Evolutionary conservation across 495 filamentous ascomycete genomes (phyloP).

Genomic region (Daldinia bambusicola): DNA sequence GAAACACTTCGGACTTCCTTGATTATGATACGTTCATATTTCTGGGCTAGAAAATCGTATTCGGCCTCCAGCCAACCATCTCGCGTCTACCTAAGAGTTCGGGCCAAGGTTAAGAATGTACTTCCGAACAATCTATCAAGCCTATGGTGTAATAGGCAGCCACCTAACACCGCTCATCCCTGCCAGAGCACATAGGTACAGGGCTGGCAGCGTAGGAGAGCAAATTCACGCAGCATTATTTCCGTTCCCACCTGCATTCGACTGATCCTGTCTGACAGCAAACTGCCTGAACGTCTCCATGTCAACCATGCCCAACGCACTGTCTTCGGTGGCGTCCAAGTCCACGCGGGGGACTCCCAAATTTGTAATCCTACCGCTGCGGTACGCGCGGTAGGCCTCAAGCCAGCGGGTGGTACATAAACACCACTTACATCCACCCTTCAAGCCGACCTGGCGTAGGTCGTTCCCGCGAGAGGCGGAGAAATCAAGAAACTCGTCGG

Average conservation of each 20-base stretch:
- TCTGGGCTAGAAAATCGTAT: background rate
- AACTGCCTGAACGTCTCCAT: slow-evolving; percentile 59
- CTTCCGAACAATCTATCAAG: background rate
- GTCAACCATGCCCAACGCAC: slow-evolving; percentile 56
- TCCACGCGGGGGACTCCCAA: slow-evolving; percentile 54
- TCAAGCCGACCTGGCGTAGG: slow-evolving; percentile 62
- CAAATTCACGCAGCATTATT: background rate
- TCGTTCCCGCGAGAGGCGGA: slow-evolving; percentile 67
- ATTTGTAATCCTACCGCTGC: slow-evolving; percentile 43
- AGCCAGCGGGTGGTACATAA: slow-evolving; percentile 64
- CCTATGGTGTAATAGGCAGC: background rate
- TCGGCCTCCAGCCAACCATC: background rate
- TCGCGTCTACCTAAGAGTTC: background rate
- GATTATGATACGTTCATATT: background rate
- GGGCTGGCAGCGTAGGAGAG: background rate
- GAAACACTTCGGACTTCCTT: background rate
- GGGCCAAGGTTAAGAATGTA: background rate
- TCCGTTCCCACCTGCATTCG: slow-evolving; percentile 19
- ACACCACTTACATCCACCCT: slow-evolving; percentile 69
- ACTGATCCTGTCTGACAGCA: slow-evolving; percentile 50
- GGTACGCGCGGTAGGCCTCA: slow-evolving; percentile 59
- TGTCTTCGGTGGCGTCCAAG: slow-evolving; percentile 60
- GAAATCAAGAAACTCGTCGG: slow-evolving; percentile 69
- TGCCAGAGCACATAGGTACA: background rate
- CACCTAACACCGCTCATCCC: background rate